A percentile compares a stretch with the other conserved stretches of the same genome.
phyloP scores from a whole-genome alignment of 164 flowering plant species.

The Vitis labrusca region DNA sequence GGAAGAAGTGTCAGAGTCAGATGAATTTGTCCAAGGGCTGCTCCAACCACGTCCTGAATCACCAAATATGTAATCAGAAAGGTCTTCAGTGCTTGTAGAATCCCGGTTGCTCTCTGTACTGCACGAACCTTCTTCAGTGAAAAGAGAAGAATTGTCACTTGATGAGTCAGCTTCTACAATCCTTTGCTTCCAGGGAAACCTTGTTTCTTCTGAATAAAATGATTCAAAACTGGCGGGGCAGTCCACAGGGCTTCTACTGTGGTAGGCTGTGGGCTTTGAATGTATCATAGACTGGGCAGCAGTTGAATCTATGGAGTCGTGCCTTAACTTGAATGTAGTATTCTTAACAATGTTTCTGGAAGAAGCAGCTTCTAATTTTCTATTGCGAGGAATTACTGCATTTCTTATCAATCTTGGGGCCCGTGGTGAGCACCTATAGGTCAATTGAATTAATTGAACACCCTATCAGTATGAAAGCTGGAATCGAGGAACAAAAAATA shows the following conservation, averaged over 20 bases:
- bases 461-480: background rate
- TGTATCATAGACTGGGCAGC: background rate
- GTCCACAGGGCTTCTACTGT: constrained; percentile 15
- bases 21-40: constrained; percentile 38
- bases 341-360: constrained; percentile 20
- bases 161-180: constrained; percentile 58
- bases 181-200: constrained; percentile 27
- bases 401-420: constrained; percentile 65
- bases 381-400: constrained; percentile 24
- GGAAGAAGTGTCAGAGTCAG: constrained; percentile 52
- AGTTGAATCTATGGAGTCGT: constrained; percentile 7
- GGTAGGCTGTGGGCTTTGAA: background rate
- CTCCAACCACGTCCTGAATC: constrained; percentile 39
- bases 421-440: constrained; percentile 71
- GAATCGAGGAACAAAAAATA: background rate
- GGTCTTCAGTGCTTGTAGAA: constrained; percentile 73
- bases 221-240: constrained; percentile 22
- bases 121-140: constrained; percentile 81
- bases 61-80: constrained; percentile 61
- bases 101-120: constrained; percentile 78
- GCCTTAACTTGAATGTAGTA: constrained; percentile 17
- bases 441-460: constrained; percentile 1
- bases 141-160: constrained; percentile 73
- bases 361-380: constrained; percentile 21
- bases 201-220: constrained; percentile 14